Percentiles rank a stretch among this genome's conserved stretches.
Evolutionary conservation across 2,329 filamentous ascomycete species (phyloP).

Genomic region (Aureobasidium subglaciale): DNA sequence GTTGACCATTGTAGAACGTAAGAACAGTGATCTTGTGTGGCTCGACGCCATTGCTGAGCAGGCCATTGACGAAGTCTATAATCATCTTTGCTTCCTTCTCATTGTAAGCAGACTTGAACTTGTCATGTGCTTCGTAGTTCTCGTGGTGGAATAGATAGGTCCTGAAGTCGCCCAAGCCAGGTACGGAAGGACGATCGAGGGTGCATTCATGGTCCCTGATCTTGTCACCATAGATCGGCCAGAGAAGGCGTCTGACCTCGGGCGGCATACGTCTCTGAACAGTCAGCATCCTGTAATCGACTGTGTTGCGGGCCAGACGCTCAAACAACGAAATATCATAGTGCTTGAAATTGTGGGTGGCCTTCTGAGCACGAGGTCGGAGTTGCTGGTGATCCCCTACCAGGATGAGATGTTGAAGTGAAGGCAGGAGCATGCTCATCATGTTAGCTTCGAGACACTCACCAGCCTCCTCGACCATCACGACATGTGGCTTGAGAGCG

Average conservation of each 20-base stretch:
- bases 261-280: slow-evolving; percentile 69
- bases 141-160: slow-evolving; percentile 58
- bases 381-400: slow-evolving; percentile 80
- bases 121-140: slow-evolving; percentile 58
- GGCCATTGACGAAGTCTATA: slow-evolving; percentile 62
- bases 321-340: slow-evolving; percentile 75
- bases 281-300: slow-evolving; percentile 58
- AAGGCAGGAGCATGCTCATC: slow-evolving; percentile 52
- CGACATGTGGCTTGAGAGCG: slow-evolving; percentile 56
- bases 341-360: slow-evolving; percentile 55
- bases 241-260: slow-evolving; percentile 54
- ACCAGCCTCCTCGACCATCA: slow-evolving; percentile 74
- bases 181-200: slow-evolving; percentile 44
- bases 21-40: slow-evolving; percentile 65
- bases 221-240: slow-evolving; percentile 55
- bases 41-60: slow-evolving; percentile 59
- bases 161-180: slow-evolving; percentile 56
- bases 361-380: slow-evolving; percentile 58
- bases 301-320: slow-evolving; percentile 58
- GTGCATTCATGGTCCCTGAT: slow-evolving; percentile 47
- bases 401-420: slow-evolving; percentile 57
- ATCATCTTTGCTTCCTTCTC: slow-evolving; percentile 68
- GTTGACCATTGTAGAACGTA: slow-evolving; percentile 83
- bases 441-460: slow-evolving; percentile 64
- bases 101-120: slow-evolving; percentile 62